These are phyloP conservation scores for Globisporangium paroecandrum DNA, from an alignment of 352 stramenopile species.

Conservation along the genomic window DNA sequence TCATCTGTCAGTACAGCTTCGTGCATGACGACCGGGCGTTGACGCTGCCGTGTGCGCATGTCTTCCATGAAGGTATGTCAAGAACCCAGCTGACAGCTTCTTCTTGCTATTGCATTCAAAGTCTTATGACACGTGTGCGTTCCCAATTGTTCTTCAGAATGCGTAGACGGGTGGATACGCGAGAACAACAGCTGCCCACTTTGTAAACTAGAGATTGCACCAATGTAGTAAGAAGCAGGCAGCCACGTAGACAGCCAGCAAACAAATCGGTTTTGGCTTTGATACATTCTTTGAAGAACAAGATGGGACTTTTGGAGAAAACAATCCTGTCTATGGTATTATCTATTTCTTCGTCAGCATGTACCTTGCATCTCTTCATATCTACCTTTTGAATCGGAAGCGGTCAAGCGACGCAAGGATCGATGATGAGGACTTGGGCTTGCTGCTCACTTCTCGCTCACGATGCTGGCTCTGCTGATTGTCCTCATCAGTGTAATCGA, in stretches of 20 bases:
- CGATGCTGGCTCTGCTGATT: slow-evolving; percentile 5
- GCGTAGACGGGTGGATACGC: slow-evolving; percentile 62
- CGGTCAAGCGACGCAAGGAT: slow-evolving; percentile 19
- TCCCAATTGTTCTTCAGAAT: slow-evolving; percentile 32
- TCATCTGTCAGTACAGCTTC: slow-evolving; percentile 74
- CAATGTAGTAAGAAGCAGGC: slow-evolving; percentile 17
- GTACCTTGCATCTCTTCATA: not conserved
- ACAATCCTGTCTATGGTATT: not conserved
- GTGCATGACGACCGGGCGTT: slow-evolving; percentile 47
- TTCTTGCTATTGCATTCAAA: not conserved
- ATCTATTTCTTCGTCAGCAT: not conserved
- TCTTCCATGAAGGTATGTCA: slow-evolving; percentile 73
- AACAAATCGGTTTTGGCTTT: not conserved
- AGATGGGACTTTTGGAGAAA: not conserved
- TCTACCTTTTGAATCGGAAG: slow-evolving; percentile 25
- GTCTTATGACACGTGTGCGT: not conserved
- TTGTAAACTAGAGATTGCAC: slow-evolving; percentile 62
- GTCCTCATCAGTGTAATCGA: not conserved
- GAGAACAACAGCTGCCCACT: slow-evolving; percentile 80
- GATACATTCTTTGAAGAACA: not conserved
- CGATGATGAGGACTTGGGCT: slow-evolving; percentile 2
- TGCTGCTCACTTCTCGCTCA: not conserved
- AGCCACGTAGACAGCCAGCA: not conserved
- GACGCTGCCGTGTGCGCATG: slow-evolving; percentile 68
- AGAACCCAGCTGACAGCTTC: not conserved